Base-by-base conservation (phyloP, 163 green algal species). In the Picocystis sp. region DNA sequence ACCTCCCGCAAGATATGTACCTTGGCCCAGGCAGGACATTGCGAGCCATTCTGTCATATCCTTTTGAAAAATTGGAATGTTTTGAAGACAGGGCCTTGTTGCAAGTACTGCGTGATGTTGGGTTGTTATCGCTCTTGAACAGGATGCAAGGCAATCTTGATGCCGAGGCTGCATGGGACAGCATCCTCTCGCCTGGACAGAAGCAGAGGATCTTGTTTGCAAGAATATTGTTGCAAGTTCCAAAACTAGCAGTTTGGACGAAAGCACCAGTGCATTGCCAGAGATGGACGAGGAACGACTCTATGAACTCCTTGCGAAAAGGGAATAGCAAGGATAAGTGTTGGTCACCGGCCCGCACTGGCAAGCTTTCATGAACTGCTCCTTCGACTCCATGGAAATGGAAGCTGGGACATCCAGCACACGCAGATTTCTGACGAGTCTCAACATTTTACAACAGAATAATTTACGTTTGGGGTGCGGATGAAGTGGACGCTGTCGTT, bases 61-160 rank as follows among this genome's bases (percentile, higher is more conserved):
- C 47, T 14, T 34, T 1, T 53, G 6, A 5, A 0, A 53, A 11
- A 19, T n/a, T 23, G 44, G 21, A 24, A 24, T 1, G 21, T 0
- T 23, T 33, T 50, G 44, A 1, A n/a, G 47, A 53, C 24, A 24
- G 11, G 47, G n/a, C 15, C 1, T n/a, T 24, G 10, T 1, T n/a
- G 5, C 3, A 6, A 34, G 47, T 34, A 14, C n/a, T 53, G 11
- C 11, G 38, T 33, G 47, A 19, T 33, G 47, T 34, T 21, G n/a
- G 47, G 5, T 34, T 53, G 44, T 23, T 23, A 9, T 23, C 21
- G 5, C 22, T 25, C 44, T 25, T 50, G 9, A 34, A 21, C 47
- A 53, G 47, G 47, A 34, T 53, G 15, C 24, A 19, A 44, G 47
- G 47, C 14, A 34, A 53, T 19, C 24, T 53, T 33, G 47, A 53